These are phyloP conservation scores for Talaromyces sp. DNA, from an alignment of 2,329 filamentous ascomycete species.

Conservation along the genomic window DNA sequence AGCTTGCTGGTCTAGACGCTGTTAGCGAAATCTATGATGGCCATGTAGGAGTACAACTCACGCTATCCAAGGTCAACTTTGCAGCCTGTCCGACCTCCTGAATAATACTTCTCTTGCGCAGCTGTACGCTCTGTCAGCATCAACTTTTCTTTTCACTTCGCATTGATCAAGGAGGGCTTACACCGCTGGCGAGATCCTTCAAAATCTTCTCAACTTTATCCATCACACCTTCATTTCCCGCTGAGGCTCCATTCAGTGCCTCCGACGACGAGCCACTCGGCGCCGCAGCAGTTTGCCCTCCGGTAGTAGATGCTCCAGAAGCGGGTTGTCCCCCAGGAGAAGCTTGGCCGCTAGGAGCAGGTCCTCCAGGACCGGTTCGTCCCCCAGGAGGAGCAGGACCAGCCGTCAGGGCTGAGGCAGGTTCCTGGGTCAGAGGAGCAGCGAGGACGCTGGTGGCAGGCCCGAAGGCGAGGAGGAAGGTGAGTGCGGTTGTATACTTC, in stretches of 20 bases:
- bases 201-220: constrained; percentile 15
- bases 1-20: constrained; percentile 6
- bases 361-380: too few relatives aligned
- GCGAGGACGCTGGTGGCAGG: constrained; percentile 13
- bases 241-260: neutral
- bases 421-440: constrained; percentile 9
- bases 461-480: constrained; percentile 14
- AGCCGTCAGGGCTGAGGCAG: neutral
- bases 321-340: too few relatives aligned
- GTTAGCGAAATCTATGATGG: neutral
- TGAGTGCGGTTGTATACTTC: constrained; percentile 13
- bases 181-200: constrained; percentile 6
- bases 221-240: constrained; percentile 13
- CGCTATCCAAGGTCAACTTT: neutral
- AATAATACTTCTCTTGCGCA: constrained; percentile 15
- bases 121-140: neutral
- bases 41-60: neutral
- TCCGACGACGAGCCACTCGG: constrained; percentile 7
- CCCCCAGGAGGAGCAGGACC: neutral
- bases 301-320: neutral
- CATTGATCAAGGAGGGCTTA: neutral
- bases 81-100: constrained; percentile 6
- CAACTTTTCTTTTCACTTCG: neutral
- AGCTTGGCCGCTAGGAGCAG: too few relatives aligned
- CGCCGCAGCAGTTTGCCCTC: neutral